Evolutionary conservation across 2,329 filamentous ascomycete species (phyloP).

Genomic region (Penicillium hesseltinei): DNA sequence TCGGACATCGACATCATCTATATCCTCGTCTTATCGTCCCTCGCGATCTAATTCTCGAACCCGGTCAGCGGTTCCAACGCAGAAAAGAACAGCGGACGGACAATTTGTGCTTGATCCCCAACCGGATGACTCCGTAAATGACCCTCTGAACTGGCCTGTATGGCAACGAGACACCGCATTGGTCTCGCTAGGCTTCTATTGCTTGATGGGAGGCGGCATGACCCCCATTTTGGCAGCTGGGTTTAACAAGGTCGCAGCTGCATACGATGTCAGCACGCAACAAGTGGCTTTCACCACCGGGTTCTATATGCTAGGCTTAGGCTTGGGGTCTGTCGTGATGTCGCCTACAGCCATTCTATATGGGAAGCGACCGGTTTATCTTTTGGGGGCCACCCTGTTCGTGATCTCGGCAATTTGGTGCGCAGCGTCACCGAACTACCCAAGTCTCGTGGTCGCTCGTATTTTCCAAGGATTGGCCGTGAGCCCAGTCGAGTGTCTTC

Average conservation of each 20-base stretch:
- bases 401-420: slow-evolving; percentile 78
- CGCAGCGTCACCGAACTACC: slow-evolving; percentile 75
- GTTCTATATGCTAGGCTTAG: slow-evolving; percentile 90
- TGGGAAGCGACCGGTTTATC: slow-evolving; percentile 88
- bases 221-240: slow-evolving; percentile 87
- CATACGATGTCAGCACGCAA: slow-evolving; percentile 65
- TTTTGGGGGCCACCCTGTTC: slow-evolving; percentile 74
- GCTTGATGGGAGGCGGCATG: slow-evolving; percentile 89
- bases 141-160: slow-evolving; percentile 86
- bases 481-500: slow-evolving; percentile 86
- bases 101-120: slow-evolving; percentile 86
- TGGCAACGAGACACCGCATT: slow-evolving; percentile 79
- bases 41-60: slow-evolving; percentile 41
- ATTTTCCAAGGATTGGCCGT: slow-evolving; percentile 86
- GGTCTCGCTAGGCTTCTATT: slow-evolving; percentile 83
- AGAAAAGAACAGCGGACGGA: slow-evolving; percentile 78
- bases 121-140: slow-evolving; percentile 84
- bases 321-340: slow-evolving; percentile 76
- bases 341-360: slow-evolving; percentile 88
- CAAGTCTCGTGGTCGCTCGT: slow-evolving; percentile 74
- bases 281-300: slow-evolving; percentile 83
- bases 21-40: slow-evolving; percentile 46
- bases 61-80: slow-evolving; percentile 35
- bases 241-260: slow-evolving; percentile 73
- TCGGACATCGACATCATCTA: slow-evolving; percentile 55